Evolutionary conservation across 257 asterid species (phyloP), one percentile per base, ranked within the genome.

Genomic region (Thymus mandschuricus): DNA sequence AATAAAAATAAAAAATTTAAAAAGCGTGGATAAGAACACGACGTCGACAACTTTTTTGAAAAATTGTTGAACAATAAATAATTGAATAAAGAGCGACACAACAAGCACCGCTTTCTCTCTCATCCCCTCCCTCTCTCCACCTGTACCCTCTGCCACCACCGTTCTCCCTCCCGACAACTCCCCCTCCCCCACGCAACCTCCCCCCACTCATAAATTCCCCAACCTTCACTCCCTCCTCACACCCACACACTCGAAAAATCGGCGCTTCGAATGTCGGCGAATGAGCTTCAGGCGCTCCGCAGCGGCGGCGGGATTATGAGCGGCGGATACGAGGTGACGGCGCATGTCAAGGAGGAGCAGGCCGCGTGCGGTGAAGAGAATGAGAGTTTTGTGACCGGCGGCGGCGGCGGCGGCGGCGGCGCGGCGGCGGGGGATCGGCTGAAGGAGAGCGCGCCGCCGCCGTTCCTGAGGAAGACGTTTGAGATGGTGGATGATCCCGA

Each of bases 401-500:
- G 21, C 52, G 82, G 77, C 8, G 64, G 66, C 21, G 21, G 21
- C 21, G 21, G 21, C 52, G 82, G 77, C 8, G 64, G 66, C 27
- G 51, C 6, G 51, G 63, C 11, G 79, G 60, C 11, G 74, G 83
- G 58, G 71, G 81, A 62, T 71, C 28, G 4, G 72, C 64, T 90
- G 76, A 88, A 79, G 35, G 96, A 87, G n/a, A 71, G 51, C 29
- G 96, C 84, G 38, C 90, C 96, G 2, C 87, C 97, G 45, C 97
- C 98, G 1, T 94, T 94, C 64, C 40, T 91, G 96, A 91, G 81
- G 90, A 94, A 94, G 78, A 89, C 91, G 0, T 87, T 59, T 70
- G 98, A 94, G 81, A 81, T 94, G 87, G 96, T 91, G 84, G 97
- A 94, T 77, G 97, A 94, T 66, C 88, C 95, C 0, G 27, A 33